A percentile compares a stretch with the other conserved stretches of the same genome.
These are phyloP conservation scores for Chenopodium album DNA, from an alignment of 148 eudicot species.

Conservation along the genomic window DNA sequence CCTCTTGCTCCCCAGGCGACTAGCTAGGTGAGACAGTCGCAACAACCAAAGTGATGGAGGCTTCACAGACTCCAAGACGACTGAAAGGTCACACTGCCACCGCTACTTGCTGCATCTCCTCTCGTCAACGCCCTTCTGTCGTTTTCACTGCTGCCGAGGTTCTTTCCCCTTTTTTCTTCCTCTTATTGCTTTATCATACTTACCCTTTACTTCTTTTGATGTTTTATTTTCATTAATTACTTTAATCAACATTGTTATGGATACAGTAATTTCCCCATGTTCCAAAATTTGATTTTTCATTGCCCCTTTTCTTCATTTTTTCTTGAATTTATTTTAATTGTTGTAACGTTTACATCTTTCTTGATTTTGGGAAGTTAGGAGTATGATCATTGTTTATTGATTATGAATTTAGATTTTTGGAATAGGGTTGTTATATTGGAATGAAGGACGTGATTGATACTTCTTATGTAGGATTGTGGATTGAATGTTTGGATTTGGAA, in stretches of 20 bases:
- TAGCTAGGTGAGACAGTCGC: no score
- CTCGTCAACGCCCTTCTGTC: constrained; percentile 60
- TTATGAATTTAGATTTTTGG: not conserved
- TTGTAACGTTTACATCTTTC: not conserved
- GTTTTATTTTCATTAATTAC: no score
- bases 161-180: not conserved
- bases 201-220: no score
- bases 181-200: not conserved
- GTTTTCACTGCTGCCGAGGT: constrained; percentile 82
- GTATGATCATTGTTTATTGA: not conserved
- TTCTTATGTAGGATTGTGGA: not conserved
- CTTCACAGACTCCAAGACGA: constrained; percentile 33
- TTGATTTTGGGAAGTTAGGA: not conserved
- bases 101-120: constrained; percentile 73
- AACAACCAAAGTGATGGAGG: not conserved
- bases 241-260: no score
- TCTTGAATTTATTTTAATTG: no score
- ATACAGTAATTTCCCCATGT: no score
- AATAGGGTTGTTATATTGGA: not conserved
- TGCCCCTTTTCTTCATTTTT: no score
- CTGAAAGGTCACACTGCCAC: constrained; percentile 68
- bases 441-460: not conserved
- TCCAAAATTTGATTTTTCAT: no score
- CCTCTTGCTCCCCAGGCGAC: no score
- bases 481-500: not conserved